A percentile compares a stretch with the other conserved stretches of the same genome.
These are phyloP conservation scores for Jacaranda mimosifolia DNA, from an alignment of 257 asterid species.

Conservation along the genomic window DNA sequence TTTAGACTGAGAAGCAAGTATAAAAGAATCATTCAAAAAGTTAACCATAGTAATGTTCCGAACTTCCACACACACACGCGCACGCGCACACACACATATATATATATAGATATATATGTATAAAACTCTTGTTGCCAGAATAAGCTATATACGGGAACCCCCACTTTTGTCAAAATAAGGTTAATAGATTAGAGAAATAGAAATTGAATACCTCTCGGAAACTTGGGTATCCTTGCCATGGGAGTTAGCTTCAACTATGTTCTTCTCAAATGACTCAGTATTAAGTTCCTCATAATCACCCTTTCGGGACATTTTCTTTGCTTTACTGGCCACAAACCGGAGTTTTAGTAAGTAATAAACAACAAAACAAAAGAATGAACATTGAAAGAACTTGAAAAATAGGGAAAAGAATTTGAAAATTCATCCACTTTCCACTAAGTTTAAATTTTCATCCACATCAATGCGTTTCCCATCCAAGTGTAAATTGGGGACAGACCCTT, in stretches of 20 bases:
- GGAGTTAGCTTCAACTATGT: constrained; percentile 29
- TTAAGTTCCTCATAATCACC: constrained; percentile 40
- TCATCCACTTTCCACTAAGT: background rate
- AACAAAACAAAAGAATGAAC: constrained; percentile 10
- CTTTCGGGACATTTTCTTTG: constrained; percentile 41
- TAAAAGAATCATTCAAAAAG: background rate
- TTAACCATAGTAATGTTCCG: background rate
- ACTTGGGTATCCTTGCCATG: constrained; percentile 37
- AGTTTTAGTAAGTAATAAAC: background rate
- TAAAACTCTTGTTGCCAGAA: background rate
- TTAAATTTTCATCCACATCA: background rate
- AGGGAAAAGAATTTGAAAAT: background rate
- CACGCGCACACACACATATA: too few species aligned
- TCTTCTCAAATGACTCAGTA: constrained; percentile 34
- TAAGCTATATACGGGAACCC: constrained; percentile 3
- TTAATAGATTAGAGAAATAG: constrained; percentile 29
- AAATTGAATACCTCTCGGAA: constrained; percentile 47
- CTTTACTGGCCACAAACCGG: constrained; percentile 49
- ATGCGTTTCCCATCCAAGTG: background rate
- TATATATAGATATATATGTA: too few species aligned
- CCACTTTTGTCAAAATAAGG: background rate
- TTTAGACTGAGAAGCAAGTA: too few species aligned
- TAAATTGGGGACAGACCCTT: background rate
- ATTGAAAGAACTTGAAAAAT: constrained; percentile 1
- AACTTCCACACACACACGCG: background rate